Evolutionary conservation across 2,329 filamentous ascomycete genomes (phyloP).

Genomic region (Xylaria polymorpha): DNA sequence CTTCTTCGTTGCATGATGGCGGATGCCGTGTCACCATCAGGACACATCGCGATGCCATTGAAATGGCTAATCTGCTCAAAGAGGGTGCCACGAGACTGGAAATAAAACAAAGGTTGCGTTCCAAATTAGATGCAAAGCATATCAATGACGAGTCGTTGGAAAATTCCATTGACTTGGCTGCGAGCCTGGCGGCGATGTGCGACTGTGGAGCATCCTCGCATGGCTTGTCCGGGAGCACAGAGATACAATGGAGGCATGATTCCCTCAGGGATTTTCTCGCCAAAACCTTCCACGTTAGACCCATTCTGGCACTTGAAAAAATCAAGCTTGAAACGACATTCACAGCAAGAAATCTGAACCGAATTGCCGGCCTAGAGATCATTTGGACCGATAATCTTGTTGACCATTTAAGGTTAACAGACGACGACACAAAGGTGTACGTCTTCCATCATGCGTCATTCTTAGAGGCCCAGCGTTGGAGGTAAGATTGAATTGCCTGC

Average conservation of each 20-base stretch:
- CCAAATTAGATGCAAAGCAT: conserved; percentile 7
- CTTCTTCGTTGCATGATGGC: conserved; percentile 7
- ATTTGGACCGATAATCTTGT: conserved; percentile 52
- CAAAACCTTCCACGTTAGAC: neutral
- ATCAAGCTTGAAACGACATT: conserved; percentile 40
- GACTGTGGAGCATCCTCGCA: conserved; percentile 19
- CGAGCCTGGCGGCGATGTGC: conserved; percentile 22
- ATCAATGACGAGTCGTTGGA: conserved; percentile 23
- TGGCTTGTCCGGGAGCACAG: conserved; percentile 14
- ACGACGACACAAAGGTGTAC: conserved; percentile 51
- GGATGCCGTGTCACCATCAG: conserved; percentile 8
- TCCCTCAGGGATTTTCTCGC: conserved; percentile 20
- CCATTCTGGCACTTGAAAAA: conserved; percentile 16
- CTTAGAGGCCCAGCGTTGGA: conserved; percentile 44
- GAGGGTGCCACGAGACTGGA: neutral
- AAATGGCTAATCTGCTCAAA: conserved; percentile 13
- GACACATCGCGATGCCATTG: conserved; percentile 17
- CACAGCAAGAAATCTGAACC: conserved; percentile 39
- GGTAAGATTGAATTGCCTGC: conserved; percentile 1
- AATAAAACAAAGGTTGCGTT: conserved; percentile 6
- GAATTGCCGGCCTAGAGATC: conserved; percentile 50
- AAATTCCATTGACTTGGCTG: conserved; percentile 24
- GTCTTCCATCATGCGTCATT: conserved; percentile 55
- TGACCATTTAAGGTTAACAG: conserved; percentile 52
- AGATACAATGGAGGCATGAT: conserved; percentile 18